A percentile compares a stretch with the other conserved stretches of the same genome.
Conservation (phyloP, 768 basidiomycete genomes). For the Amanita polypyramis region DNA sequence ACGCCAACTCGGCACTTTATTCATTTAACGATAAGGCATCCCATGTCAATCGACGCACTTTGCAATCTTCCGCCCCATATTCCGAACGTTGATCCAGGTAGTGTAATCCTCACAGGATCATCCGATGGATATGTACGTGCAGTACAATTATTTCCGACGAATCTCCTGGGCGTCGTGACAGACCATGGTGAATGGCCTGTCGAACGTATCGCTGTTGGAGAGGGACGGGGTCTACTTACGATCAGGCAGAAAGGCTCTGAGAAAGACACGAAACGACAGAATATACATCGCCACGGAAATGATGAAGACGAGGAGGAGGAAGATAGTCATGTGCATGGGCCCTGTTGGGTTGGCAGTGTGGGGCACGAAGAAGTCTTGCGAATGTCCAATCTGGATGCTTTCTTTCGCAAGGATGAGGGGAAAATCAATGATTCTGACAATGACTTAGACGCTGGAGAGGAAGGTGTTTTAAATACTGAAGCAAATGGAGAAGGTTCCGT, state of each 20-base stretch:
- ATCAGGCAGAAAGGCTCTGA: slow-evolving; percentile 16
- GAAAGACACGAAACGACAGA: slow-evolving; percentile 5
- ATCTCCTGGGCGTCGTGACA: slow-evolving; percentile 80
- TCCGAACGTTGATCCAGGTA: slow-evolving; percentile 49
- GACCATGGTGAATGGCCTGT: slow-evolving; percentile 91
- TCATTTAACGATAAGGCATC: slow-evolving; percentile 46
- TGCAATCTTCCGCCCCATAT: slow-evolving; percentile 59
- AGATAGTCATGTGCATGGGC: slow-evolving; percentile 15
- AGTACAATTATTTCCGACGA: slow-evolving; percentile 80
- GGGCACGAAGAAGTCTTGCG: slow-evolving; percentile 84
- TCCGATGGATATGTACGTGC: slow-evolving; percentile 87
- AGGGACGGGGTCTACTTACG: slow-evolving; percentile 23
- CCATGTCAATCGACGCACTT: slow-evolving; percentile 82
- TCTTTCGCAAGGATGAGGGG: slow-evolving; percentile 42
- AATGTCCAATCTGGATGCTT: slow-evolving; percentile 73
- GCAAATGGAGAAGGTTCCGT: slow-evolving; percentile 4
- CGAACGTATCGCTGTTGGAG: slow-evolving; percentile 67
- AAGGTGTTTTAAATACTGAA: slow-evolving; percentile 13
- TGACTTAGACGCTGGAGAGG: slow-evolving; percentile 11
- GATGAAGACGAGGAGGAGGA: slow-evolving; percentile 12
- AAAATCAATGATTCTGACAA: slow-evolving; percentile 15
- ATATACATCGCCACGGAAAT: slow-evolving; percentile 8
- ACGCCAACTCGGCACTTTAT: slow-evolving; percentile 3
- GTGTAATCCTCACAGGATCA: slow-evolving; percentile 79
- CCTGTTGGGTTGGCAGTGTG: slow-evolving; percentile 86